Evolutionary conservation across 768 basidiomycete species (phyloP).

Genomic region (Fomitopsis serialis): DNA sequence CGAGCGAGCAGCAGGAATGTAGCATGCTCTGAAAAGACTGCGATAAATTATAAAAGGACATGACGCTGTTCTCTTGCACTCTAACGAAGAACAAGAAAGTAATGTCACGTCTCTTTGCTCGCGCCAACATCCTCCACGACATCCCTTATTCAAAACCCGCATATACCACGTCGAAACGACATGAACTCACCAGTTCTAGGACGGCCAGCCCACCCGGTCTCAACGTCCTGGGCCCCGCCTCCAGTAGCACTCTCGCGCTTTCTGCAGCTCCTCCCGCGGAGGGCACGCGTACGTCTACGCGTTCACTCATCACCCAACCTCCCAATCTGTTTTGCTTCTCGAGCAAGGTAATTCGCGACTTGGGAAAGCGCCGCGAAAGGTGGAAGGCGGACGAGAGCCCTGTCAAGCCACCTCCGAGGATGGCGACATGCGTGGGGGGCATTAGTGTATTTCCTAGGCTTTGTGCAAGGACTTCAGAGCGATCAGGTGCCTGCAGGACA

Average conservation of each 20-base stretch:
- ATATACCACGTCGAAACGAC: neutral
- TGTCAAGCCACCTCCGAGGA: slow-evolving; percentile 78
- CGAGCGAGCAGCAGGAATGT: no score
- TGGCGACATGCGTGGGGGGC: slow-evolving; percentile 32
- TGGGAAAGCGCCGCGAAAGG: slow-evolving; percentile 61
- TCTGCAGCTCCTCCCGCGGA: slow-evolving; percentile 16
- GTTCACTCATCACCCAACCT: slow-evolving; percentile 79
- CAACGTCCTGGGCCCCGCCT: slow-evolving; percentile 84
- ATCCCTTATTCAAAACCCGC: neutral
- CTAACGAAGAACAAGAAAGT: no score
- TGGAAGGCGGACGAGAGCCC: slow-evolving; percentile 82
- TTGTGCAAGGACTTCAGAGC: no score
- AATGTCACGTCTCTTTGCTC: no score
- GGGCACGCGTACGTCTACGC: slow-evolving; percentile 34
- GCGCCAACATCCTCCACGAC: no score
- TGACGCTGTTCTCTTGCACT: no score
- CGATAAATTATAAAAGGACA: no score
- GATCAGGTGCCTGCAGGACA: no score
- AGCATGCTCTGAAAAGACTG: no score
- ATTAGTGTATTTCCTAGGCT: neutral
- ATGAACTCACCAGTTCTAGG: slow-evolving; percentile 70
- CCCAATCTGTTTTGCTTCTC: slow-evolving; percentile 65
- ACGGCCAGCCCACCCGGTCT: slow-evolving; percentile 70
- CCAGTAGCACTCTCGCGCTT: slow-evolving; percentile 52
- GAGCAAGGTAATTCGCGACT: slow-evolving; percentile 55